A percentile compares a stretch with the other conserved stretches of the same genome.
Evolutionary conservation across 495 filamentous ascomycete genomes (phyloP).

Genomic region (Neurospora sp.): DNA sequence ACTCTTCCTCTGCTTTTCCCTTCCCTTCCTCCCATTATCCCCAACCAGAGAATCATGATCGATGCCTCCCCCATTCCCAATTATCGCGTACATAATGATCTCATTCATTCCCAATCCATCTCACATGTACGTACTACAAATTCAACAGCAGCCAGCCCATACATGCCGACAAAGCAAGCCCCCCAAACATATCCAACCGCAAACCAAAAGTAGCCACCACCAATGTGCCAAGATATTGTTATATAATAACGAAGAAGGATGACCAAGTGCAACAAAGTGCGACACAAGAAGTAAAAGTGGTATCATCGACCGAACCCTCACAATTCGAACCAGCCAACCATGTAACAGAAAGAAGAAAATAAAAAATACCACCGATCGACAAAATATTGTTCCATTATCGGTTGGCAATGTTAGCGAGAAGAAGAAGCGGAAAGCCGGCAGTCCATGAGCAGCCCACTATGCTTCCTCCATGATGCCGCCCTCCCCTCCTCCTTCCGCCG

Average conservation of each 20-base stretch:
- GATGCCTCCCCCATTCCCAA: not conserved
- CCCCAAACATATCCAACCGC: not conserved
- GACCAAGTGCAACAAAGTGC: not conserved
- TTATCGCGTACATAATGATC: not conserved
- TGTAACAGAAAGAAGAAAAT: not conserved
- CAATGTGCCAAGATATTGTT: not conserved
- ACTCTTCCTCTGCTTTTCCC: not conserved
- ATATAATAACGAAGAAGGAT: not conserved
- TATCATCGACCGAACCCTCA: not conserved
- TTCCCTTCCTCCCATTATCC: not conserved
- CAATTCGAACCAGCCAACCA: not conserved
- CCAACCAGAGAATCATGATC: not conserved
- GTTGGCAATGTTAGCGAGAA: not conserved
- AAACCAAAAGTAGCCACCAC: not conserved
- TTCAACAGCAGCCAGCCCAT: not conserved
- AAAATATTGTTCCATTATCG: not conserved
- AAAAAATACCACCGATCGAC: not conserved
- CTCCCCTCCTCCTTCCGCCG: constrained; percentile 72
- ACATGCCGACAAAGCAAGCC: not conserved
- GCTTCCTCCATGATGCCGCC: constrained; percentile 68
- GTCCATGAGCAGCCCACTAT: constrained; percentile 14
- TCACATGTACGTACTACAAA: not conserved
- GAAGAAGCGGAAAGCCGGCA: not conserved
- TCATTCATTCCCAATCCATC: not conserved
- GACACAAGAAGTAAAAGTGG: not conserved